Conservation (phyloP, 495 filamentous ascomycete genomes). For the Talaromyces thailandensis region DNA sequence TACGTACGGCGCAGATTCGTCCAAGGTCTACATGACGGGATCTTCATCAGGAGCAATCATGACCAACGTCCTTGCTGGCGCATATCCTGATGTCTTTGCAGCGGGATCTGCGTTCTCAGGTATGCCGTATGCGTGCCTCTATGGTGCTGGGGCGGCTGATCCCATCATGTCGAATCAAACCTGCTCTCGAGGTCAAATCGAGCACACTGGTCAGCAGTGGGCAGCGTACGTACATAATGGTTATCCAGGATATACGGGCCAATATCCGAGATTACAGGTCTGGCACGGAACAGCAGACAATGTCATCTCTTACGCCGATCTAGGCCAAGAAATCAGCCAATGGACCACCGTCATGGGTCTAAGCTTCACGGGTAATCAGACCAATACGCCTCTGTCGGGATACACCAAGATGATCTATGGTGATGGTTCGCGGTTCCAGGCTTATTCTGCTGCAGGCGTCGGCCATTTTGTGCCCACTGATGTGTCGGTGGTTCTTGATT, state of each 20-base stretch:
- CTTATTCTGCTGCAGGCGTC: conserved; percentile 37
- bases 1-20: conserved; percentile 38
- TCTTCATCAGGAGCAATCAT: conserved; percentile 50
- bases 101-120: conserved; percentile 50
- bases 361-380: conserved; percentile 20
- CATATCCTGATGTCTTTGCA: conserved; percentile 49
- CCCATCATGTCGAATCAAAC: conserved; percentile 31
- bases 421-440: conserved; percentile 28
- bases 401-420: conserved; percentile 46
- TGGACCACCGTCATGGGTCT: conserved; percentile 45
- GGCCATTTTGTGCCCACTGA: conserved; percentile 42
- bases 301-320: conserved; percentile 38
- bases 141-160: conserved; percentile 15
- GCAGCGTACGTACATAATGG: conserved; percentile 37
- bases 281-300: conserved; percentile 43
- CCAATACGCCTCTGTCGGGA: conserved; percentile 22
- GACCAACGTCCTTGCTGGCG: conserved; percentile 49
- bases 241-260: conserved; percentile 46
- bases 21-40: conserved; percentile 43
- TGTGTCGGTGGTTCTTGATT: conserved; percentile 36
- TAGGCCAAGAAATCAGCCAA: conserved; percentile 48
- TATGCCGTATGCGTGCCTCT: conserved; percentile 53
- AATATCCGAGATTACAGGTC: conserved; percentile 48
- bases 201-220: conserved; percentile 40
- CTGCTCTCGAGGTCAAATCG: conserved; percentile 40